Conservation (phyloP, 768 basidiomycete genomes). For the Omphalotus guepiniiformis region DNA sequence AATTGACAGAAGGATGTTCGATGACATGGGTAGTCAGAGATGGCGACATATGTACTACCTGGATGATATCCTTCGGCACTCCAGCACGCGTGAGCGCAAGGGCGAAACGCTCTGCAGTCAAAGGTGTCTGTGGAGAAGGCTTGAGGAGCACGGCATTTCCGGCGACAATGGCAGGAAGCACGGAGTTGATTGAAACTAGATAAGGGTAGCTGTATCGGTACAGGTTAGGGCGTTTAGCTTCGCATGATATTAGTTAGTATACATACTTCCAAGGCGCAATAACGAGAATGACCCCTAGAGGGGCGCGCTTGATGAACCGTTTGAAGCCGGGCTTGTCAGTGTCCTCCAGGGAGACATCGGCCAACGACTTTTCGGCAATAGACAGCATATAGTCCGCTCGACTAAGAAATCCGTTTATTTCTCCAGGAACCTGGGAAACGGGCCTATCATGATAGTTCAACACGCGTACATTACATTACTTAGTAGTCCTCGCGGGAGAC, state of each 20-base stretch:
- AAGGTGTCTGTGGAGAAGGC: slow-evolving; percentile 94
- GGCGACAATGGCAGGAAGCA: slow-evolving; percentile 87
- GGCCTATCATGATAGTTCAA: slow-evolving; percentile 51
- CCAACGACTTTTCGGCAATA: slow-evolving; percentile 72
- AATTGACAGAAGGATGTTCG: slow-evolving; percentile 64
- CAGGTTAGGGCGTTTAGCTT: no score
- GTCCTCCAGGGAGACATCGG: slow-evolving; percentile 68
- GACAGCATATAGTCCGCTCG: slow-evolving; percentile 82
- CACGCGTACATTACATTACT: no score
- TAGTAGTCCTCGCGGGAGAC: slow-evolving; percentile 24
- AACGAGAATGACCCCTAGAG: slow-evolving; percentile 83
- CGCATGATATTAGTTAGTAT: not conserved
- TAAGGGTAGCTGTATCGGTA: slow-evolving; percentile 70
- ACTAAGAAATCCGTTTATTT: slow-evolving; percentile 76
- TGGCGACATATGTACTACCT: slow-evolving; percentile 72
- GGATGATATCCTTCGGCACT: slow-evolving; percentile 68
- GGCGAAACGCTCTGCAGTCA: slow-evolving; percentile 78
- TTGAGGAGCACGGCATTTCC: slow-evolving; percentile 92
- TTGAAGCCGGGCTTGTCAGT: slow-evolving; percentile 82
- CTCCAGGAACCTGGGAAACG: slow-evolving; percentile 70
- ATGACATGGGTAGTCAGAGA: slow-evolving; percentile 56
- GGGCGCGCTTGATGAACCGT: slow-evolving; percentile 77
- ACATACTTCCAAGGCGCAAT: slow-evolving; percentile 92
- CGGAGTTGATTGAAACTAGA: slow-evolving; percentile 85
- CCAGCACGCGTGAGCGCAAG: slow-evolving; percentile 70